Evolutionary conservation across 257 asterid species (phyloP).

Genomic region (Capsicum rhomboideum): DNA sequence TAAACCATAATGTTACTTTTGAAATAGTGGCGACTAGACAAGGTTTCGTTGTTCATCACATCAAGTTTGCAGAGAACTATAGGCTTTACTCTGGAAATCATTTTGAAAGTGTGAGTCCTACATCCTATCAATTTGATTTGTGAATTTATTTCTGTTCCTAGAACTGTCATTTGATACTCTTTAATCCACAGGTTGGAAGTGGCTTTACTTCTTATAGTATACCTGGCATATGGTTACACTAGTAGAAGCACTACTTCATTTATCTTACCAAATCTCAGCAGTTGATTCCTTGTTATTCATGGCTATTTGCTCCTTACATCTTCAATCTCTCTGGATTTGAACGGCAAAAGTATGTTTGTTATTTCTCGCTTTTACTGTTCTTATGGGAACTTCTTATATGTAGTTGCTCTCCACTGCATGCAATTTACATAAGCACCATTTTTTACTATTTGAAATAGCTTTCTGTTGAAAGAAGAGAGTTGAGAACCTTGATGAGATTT

Average conservation of each 20-base stretch:
- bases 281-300: slow-evolving; percentile 97
- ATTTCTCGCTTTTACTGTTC: background rate
- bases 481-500: background rate
- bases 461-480: background rate
- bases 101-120: slow-evolving; percentile 75
- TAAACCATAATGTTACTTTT: slow-evolving; percentile 13
- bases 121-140: background rate
- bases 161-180: background rate
- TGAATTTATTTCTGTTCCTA: background rate
- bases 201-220: slow-evolving; percentile 80
- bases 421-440: background rate
- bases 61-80: slow-evolving; percentile 93
- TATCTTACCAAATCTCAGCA: slow-evolving; percentile 72
- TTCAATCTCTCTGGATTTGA: slow-evolving; percentile 99
- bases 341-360: slow-evolving; percentile 97
- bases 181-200: slow-evolving; percentile 76
- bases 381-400: slow-evolving; percentile 10
- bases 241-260: slow-evolving; percentile 61
- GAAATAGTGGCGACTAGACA: slow-evolving; percentile 88
- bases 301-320: slow-evolving; percentile 96
- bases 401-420: background rate
- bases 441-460: background rate
- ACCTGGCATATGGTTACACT: slow-evolving; percentile 75
- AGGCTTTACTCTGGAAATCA: slow-evolving; percentile 96
- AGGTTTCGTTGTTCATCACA: slow-evolving; percentile 95